Conservation (phyloP, 768 basidiomycete species). For the Nidula microcarpa region DNA sequence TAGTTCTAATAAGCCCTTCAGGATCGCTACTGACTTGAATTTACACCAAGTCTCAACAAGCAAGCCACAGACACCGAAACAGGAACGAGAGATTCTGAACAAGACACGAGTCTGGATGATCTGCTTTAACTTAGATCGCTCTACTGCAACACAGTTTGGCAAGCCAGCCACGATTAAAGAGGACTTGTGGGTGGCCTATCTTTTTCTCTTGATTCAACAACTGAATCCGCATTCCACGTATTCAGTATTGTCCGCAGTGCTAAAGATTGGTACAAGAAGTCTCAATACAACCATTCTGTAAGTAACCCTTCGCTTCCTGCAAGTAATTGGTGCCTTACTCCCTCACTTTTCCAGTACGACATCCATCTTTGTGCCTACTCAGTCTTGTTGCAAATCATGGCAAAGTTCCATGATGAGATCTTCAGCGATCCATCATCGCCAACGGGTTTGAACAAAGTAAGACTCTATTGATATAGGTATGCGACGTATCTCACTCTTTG, state of each 20-base stretch:
- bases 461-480: slow-evolving; percentile 1
- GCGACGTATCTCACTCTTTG: slow-evolving; percentile 5
- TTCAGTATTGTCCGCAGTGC: slow-evolving; percentile 64
- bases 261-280: slow-evolving; percentile 73
- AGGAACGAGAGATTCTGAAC: slow-evolving; percentile 82
- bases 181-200: slow-evolving; percentile 54
- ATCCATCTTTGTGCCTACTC: slow-evolving; percentile 76
- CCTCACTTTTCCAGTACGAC: slow-evolving; percentile 48
- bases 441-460: slow-evolving; percentile 68
- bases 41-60: slow-evolving; percentile 63
- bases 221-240: neutral
- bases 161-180: slow-evolving; percentile 88
- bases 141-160: slow-evolving; percentile 84
- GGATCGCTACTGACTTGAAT: slow-evolving; percentile 88
- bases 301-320: slow-evolving; percentile 6
- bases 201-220: neutral
- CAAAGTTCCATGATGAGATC: slow-evolving; percentile 73
- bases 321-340: slow-evolving; percentile 2
- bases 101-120: slow-evolving; percentile 87
- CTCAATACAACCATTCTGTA: slow-evolving; percentile 57
- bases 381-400: slow-evolving; percentile 63
- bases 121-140: slow-evolving; percentile 86
- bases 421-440: slow-evolving; percentile 68
- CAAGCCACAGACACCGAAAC: slow-evolving; percentile 67
- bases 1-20: slow-evolving; percentile 17